Evolutionary conservation across 2,329 filamentous ascomycete species (phyloP), one percentile per base, ranked within the genome.

Genomic region (Setomelanomma holmii): DNA sequence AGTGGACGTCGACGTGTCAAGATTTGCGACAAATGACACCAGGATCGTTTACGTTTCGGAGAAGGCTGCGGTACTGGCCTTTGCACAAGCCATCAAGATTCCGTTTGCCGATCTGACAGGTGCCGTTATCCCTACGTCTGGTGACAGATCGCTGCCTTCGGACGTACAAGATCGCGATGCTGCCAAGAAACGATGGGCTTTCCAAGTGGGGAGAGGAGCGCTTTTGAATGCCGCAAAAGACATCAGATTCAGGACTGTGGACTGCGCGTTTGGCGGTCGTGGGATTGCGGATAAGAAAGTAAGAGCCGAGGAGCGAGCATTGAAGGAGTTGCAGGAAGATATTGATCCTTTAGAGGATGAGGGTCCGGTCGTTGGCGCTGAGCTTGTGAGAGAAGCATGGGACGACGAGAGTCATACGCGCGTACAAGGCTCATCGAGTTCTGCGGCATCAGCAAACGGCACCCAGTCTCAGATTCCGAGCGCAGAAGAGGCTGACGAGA

Each of bases 221-320:
- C 66, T 89, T 40, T 79, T 86, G 75, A 82, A 83, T 60, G 81
- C 81, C 17, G 80, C 78, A 0, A 80, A 80, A 55, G 80, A 78
- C 2, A 76, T 88, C 40, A 82, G 82, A 36, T 87, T 83, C 68
- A 75, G 77, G 14, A 81, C 81, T 55, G 81, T 86, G 17, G 85
- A 86, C 63, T 78, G 79, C 24, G 84, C 84, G 4, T 88, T 87
- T 71, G 85, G 86, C 24, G 86, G 86, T 0, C 68, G 82, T n/a
- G 80, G 81, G 5, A 75, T 78, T 11, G 71, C 74, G 1, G 62
- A 81, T 35, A 69, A 61, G 10, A 68, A 19, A 63, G 76, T 55
- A 60, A 76, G 42, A 40, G 74, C 72, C 1, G 73, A 77, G 51
- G 82, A 83, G 57, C 71, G 73, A 40, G 62, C 70, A 6, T 40